Evolutionary conservation across 2,329 filamentous ascomycete genomes (phyloP), one percentile per base, ranked within the genome.

Genomic region (Penicillium sp.): DNA sequence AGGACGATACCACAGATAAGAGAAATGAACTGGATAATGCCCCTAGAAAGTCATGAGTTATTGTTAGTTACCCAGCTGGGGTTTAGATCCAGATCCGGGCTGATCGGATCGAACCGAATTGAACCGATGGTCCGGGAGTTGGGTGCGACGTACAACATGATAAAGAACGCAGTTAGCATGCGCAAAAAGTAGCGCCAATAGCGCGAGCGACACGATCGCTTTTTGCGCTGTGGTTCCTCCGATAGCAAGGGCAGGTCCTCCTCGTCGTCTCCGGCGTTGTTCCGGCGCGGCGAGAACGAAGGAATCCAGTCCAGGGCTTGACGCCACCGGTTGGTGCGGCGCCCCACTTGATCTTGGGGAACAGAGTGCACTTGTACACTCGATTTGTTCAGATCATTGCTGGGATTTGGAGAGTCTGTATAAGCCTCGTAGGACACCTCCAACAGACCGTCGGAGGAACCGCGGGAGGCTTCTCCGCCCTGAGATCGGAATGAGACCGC

Each of bases 1-100:
- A 73, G 60, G 20, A 71, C 61, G 26, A 78, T 68, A 49, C 71
- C 71, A 53, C 67, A 73, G 41, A 70, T 57, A 7, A 79, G 66
- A 11, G 68, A 66, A 49, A 78, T 64, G 40, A 76, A 71, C 52
- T 78, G 75, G 27, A 77, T 58, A 41, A 77, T 51, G 33, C 75
- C 76, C 53, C 75, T 77, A 53, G 23, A n/a, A n/a, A 22, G 11
- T 2, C 1, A 26, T 15, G 44, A 12, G n/a, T 29, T 18, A 18
- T 27, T 33, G 40, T 43, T 40, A 51, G 49, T 7, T 33, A 26
- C 22, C 18, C 31, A 37, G 20, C 20, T 20, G 8, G 2, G 18
- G n/a, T 25, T 5, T 3, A 49, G 26, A 49, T 35, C 23, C 15
- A 23, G 31, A 50, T 22, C 41, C 20, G 26, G 2, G 29, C 22